Base-by-base conservation (phyloP, 495 filamentous ascomycete species). In the Apodospora peruviana region DNA sequence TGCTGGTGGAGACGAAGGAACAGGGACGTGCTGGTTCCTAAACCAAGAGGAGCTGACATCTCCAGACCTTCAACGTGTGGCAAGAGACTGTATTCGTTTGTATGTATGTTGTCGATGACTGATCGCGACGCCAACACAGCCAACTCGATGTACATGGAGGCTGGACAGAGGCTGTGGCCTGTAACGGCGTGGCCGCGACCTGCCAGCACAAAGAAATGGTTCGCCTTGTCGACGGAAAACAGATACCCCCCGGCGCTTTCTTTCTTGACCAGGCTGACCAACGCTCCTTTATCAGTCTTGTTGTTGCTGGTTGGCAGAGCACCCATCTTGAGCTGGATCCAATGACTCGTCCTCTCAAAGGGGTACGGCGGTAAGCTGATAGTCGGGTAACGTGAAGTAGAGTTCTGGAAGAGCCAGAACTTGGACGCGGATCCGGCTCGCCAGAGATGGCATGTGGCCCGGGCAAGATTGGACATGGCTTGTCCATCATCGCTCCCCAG, bases 141-240 rank as follows among this genome's bases (percentile, higher is more conserved):
- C 22, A 74, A 67, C 23, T 73, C 70, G 0, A 76, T 46, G 45
- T 72, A 46, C 0, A 77, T 16, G 0, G 72, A 75, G 1, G 66
- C 69, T 0, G 76, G 77, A 17, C 71, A 76, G 5, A 77, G 68
- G 1, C 72, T 71, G 12, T 12, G 10, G 20, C 44, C 44, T 17
- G 32, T 32, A 12, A 46, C 44, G 19, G 14, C 12, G 21, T 46
- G 44, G 1, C 44, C 44, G 16, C 19, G 24, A 19, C 12, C 5
- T 17, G n/a, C 7, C 10, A 16, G 19, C 2, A 17, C 36, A 7
- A 17, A 38, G 2, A 38, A n/a, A n/a, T n/a, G n/a, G n/a, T n/a
- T n/a, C n/a, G n/a, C n/a, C n/a, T n/a, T n/a, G n/a, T 9, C 4
- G 39, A n/a, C 19, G 19, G 8, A 4, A 11, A 8, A 20, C 5